Conservation (phyloP, 2,329 filamentous ascomycete species). For the Botrytis fragariae region DNA sequence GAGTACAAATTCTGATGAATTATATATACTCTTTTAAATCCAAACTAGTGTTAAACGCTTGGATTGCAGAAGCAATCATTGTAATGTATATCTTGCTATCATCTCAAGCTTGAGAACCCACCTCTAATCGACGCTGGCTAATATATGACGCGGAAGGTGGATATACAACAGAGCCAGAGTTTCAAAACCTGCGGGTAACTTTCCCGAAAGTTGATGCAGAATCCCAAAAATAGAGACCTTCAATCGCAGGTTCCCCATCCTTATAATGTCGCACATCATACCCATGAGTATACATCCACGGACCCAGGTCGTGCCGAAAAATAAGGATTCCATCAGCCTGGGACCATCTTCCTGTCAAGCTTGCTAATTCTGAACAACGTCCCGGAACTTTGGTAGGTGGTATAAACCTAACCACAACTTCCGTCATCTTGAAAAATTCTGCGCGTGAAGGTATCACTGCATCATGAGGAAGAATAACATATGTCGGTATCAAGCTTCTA, state of each 20-base stretch:
- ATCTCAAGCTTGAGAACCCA: neutral
- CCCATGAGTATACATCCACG: neutral
- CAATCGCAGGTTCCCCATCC: neutral
- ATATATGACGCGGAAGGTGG: neutral
- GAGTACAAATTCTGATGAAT: neutral
- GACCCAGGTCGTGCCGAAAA: neutral
- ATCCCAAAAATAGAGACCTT: neutral
- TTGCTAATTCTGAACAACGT: neutral
- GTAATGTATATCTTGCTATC: neutral
- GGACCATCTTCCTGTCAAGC: neutral
- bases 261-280: neutral
- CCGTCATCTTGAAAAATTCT: neutral
- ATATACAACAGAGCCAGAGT: neutral
- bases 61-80: neutral
- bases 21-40: neutral
- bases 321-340: neutral
- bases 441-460: neutral
- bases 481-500: neutral
- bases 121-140: neutral
- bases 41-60: too few relatives aligned
- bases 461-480: neutral
- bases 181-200: too few relatives aligned
- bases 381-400: rapidly evolving
- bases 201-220: neutral
- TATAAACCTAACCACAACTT: neutral